phyloP scores from a whole-genome alignment of 345 rosid species.

The Laguncularia racemosa region DNA sequence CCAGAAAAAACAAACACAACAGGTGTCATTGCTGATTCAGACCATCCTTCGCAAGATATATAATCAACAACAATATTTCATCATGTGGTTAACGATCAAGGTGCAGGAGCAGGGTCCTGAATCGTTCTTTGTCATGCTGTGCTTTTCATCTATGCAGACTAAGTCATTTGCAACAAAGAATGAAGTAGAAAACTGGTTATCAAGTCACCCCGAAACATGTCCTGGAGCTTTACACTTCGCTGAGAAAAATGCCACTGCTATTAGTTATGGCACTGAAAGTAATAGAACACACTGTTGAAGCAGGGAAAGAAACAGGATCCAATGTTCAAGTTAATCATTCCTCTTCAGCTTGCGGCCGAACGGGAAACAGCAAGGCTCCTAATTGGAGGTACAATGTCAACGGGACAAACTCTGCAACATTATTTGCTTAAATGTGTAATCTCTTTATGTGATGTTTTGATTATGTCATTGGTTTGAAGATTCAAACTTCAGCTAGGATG shows the following conservation, averaged over 20 bases:
- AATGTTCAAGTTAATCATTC: conserved; percentile 64
- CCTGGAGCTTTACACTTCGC: conserved; percentile 75
- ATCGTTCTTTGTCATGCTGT: not conserved
- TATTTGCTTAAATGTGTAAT: no score
- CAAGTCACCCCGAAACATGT: conserved; percentile 39
- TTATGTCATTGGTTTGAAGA: conserved; percentile 26
- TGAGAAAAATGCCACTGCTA: conserved; percentile 40
- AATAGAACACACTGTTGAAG: conserved; percentile 51
- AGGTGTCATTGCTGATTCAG: no score
- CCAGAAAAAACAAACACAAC: no score
- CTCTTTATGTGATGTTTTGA: no score
- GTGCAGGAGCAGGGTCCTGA: no score
- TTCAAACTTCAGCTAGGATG: conserved; percentile 59
- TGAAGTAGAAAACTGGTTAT: conserved; percentile 67
- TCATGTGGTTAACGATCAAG: no score
- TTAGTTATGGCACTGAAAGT: conserved; percentile 76
- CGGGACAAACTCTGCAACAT: no score
- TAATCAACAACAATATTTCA: no score
- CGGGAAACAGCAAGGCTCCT: conserved; percentile 85
- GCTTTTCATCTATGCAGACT: conserved; percentile 34
- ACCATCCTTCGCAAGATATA: no score
- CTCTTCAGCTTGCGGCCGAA: conserved; percentile 87
- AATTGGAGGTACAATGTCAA: conserved; percentile 44
- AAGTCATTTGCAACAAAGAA: conserved; percentile 33
- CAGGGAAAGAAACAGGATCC: conserved; percentile 80